Percentiles rank a stretch among this genome's conserved stretches.
These are phyloP conservation scores for Coprinopsis cinerea DNA, from an alignment of 768 basidiomycete genomes.

Conservation along the genomic window DNA sequence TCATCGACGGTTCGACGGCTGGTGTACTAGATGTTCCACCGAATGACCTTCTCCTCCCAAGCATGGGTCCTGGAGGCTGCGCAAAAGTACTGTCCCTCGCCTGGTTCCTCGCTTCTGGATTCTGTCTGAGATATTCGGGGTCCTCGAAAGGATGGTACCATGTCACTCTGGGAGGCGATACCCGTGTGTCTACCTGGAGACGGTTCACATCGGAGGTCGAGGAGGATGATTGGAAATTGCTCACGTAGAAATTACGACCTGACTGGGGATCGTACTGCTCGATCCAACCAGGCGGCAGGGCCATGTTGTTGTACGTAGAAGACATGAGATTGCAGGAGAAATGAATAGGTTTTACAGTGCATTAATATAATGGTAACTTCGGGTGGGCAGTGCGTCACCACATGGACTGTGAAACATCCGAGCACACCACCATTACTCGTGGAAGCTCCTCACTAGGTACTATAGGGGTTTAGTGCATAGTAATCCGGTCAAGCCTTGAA, in stretches of 20 bases:
- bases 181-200: constrained; percentile 55
- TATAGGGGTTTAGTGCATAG: no score
- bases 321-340: not conserved
- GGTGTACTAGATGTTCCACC: constrained; percentile 17
- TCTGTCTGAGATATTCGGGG: constrained; percentile 50
- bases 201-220: not conserved
- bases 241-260: constrained; percentile 46
- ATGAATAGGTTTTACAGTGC: no score
- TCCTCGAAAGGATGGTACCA: constrained; percentile 75
- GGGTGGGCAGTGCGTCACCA: not conserved
- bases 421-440: no score
- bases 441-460: no score
- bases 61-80: constrained; percentile 3
- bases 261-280: constrained; percentile 37
- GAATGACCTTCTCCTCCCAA: constrained; percentile 24
- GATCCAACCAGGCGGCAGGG: constrained; percentile 56
- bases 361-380: not conserved
- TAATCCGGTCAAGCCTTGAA: no score
- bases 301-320: constrained; percentile 14
- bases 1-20: constrained; percentile 7
- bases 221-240: constrained; percentile 5
- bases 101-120: constrained; percentile 43
- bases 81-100: constrained; percentile 12
- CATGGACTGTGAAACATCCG: no score
- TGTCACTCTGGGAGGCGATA: constrained; percentile 56